Percentiles rank a stretch among this genome's conserved stretches.
Evolutionary conservation across 139 green algal genomes (phyloP).

Genomic region (Zygnema cylindricum): DNA sequence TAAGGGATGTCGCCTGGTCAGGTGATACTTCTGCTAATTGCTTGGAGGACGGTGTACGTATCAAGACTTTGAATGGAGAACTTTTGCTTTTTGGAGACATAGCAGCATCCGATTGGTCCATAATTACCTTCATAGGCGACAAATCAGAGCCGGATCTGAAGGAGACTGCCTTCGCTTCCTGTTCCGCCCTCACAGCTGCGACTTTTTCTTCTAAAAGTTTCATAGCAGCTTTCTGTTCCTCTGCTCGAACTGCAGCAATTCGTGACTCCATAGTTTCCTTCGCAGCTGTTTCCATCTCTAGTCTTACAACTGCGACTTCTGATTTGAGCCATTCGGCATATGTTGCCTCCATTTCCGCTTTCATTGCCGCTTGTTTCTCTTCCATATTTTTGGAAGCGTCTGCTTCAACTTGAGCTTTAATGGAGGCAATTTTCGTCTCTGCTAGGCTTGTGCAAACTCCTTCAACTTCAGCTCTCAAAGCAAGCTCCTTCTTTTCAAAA

Average conservation of each 20-base stretch:
- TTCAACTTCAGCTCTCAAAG: background rate
- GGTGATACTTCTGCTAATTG: no score
- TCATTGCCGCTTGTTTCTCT: background rate
- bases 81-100: no score
- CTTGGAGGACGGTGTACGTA: no score
- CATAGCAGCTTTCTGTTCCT: background rate
- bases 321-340: background rate
- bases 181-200: background rate
- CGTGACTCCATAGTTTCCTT: background rate
- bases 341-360: background rate
- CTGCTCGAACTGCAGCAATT: background rate
- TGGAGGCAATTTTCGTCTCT: background rate
- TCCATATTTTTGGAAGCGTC: background rate
- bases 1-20: no score
- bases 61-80: no score
- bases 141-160: no score
- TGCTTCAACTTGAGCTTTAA: background rate
- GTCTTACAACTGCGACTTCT: background rate
- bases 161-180: background rate
- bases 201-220: background rate
- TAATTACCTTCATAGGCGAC: no score
- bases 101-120: no score
- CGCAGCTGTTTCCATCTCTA: background rate
- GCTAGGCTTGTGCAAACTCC: background rate
- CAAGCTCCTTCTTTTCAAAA: background rate